Conservation (phyloP, 345 rosid genomes). For the Cardamine occulta region DNA sequence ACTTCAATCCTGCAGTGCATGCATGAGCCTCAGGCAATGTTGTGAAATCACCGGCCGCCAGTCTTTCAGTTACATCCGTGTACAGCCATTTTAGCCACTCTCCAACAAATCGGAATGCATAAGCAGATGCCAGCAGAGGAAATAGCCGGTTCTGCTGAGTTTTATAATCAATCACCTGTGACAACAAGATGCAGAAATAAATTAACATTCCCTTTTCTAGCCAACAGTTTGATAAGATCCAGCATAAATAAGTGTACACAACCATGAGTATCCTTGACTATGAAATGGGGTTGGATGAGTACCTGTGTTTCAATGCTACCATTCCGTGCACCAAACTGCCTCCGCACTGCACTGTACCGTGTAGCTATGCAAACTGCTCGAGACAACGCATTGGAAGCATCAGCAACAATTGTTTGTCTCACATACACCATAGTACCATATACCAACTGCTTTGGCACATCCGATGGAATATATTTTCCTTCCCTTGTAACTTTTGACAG, state of each 20-base stretch:
- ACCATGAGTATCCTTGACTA: constrained; percentile 1
- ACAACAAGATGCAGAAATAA: constrained; percentile 22
- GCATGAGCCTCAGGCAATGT: constrained; percentile 98
- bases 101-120: constrained; percentile 96
- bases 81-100: constrained; percentile 98
- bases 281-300: constrained; percentile 26
- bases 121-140: constrained; percentile 99
- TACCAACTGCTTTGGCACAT: constrained; percentile 86
- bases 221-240: constrained; percentile 3
- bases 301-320: constrained; percentile 94
- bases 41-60: constrained; percentile 88
- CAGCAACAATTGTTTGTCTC: constrained; percentile 81
- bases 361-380: constrained; percentile 97
- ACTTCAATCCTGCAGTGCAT: constrained; percentile 98
- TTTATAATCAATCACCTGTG: constrained; percentile 94
- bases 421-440: constrained; percentile 98
- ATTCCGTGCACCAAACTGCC: constrained; percentile 85
- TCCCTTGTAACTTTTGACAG: constrained; percentile 87
- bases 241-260: constrained; percentile 1
- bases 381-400: constrained; percentile 88
- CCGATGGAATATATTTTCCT: constrained; percentile 76
- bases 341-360: constrained; percentile 92
- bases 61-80: constrained; percentile 81
- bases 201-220: constrained; percentile 26
- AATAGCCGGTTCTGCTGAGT: constrained; percentile 96